phyloP scores from a whole-genome alignment of 2,329 filamentous ascomycete genomes.

The Pseudogymnoascus sp. region DNA sequence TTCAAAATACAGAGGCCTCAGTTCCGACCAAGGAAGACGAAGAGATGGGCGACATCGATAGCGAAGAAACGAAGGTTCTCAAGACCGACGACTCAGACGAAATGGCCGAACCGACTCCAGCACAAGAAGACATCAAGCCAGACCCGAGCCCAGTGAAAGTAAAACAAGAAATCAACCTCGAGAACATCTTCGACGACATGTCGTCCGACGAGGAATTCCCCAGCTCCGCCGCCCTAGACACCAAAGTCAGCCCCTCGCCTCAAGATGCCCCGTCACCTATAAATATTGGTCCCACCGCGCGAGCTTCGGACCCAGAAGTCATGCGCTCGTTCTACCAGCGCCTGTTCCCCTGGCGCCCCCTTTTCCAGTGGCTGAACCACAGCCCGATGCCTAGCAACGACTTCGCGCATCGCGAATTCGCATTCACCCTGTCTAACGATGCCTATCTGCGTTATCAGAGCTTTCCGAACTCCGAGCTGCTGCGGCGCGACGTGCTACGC shows the following conservation, averaged over 20 bases:
- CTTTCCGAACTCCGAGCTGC: constrained; percentile 57
- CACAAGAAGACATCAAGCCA: neutral
- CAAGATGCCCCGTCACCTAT: constrained; percentile 36
- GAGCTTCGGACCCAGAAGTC: constrained; percentile 66
- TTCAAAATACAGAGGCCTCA: neutral
- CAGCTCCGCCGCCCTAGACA: constrained; percentile 33
- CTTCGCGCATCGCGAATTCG: constrained; percentile 90
- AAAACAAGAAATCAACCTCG: constrained; percentile 44
- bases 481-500: constrained; percentile 84
- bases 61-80: constrained; percentile 12
- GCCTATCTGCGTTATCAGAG: constrained; percentile 89
- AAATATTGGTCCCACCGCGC: constrained; percentile 29
- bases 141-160: constrained; percentile 13
- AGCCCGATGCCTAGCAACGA: constrained; percentile 76
- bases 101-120: neutral
- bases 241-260: constrained; percentile 36
- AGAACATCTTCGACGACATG: constrained; percentile 49
- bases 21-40: constrained; percentile 30
- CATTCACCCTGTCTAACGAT: constrained; percentile 87
- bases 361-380: constrained; percentile 98
- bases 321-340: constrained; percentile 94
- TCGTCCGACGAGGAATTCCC: constrained; percentile 56
- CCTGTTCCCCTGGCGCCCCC: constrained; percentile 84
- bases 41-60: constrained; percentile 33
- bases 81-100: constrained; percentile 13